Evolutionary conservation across 2,329 filamentous ascomycete genomes (phyloP), one percentile per base, ranked within the genome.

Genomic region (Niveomyces coronatus): DNA sequence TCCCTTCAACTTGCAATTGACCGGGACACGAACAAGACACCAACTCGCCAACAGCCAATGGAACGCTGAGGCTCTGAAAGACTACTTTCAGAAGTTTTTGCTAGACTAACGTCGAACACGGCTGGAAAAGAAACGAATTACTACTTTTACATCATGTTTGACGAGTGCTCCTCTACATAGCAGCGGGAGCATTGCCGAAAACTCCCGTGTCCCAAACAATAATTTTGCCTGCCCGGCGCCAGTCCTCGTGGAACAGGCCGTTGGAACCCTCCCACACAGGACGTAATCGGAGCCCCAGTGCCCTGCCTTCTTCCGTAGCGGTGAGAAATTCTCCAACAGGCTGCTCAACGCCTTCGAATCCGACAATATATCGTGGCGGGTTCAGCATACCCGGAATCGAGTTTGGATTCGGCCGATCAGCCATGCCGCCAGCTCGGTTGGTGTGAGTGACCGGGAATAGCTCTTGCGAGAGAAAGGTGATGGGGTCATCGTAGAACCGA

Each of bases 401-500:
- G 15, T 31, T 14, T 0, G 49, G 39, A 3, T 18, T 34, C 15
- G 30, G 37, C 3, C 37, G 30, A 6, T 31, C 37, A 5, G 37
- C 17, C 4, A 39, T 16, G 11, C 30, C 14, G 15, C 9, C 9
- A 2, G 27, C 9, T 9, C 22, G 23, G 16, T 19, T 13, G 20
- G 27, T n/a, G 16, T 31, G 26, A 4, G 27, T 39, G 4, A n/a
- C 18, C 3, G 38, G 43, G 31, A 68, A 76, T 17, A 85, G 52
- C 63, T 74, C 61, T 31, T 56, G 47, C 41, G 60, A 47, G 20
- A 88, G 53, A 50, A 85, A 89, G 0, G 47, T 22, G 46, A 55
- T 5, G 9, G 61, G 56, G 16, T 80, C 75, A 44, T 82, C 72
- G 60, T 94, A 96, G 64, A 98, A 98, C 31, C 80, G 71, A 55